These are phyloP conservation scores for Fusarium anguioides DNA, from an alignment of 2,329 filamentous ascomycete species.

Conservation along the genomic window DNA sequence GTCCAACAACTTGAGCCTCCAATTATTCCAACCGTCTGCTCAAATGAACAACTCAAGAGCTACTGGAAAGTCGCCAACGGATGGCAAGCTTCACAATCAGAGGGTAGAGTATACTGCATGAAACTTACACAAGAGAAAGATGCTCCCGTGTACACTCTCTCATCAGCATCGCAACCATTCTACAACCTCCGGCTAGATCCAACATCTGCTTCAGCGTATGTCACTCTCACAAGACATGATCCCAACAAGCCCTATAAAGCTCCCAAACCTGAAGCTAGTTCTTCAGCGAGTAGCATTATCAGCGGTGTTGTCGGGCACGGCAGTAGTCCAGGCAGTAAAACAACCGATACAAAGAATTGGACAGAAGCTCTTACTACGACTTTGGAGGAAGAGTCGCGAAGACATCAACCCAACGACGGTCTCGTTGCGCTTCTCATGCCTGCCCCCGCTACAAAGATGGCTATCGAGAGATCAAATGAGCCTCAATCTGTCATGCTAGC, in stretches of 20 bases:
- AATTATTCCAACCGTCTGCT: conserved; percentile 61
- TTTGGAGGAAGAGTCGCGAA: conserved; percentile 65
- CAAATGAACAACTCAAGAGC: conserved; percentile 70
- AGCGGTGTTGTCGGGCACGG: conserved; percentile 48
- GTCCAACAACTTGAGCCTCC: conserved; percentile 54
- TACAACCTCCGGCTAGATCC: conserved; percentile 74
- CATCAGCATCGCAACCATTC: conserved; percentile 70
- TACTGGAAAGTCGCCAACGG: conserved; percentile 78
- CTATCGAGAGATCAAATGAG: conserved; percentile 69
- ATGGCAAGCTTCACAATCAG: conserved; percentile 70
- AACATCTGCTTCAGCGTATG: conserved; percentile 70
- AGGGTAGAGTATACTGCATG: conserved; percentile 70
- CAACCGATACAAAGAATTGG: conserved; percentile 61
- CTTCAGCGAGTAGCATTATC: conserved; percentile 46
- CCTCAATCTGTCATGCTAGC: conserved; percentile 70
- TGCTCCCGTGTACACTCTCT: conserved; percentile 74
- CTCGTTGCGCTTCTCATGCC: conserved; percentile 77
- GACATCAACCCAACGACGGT: conserved; percentile 68
- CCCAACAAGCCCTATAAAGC: conserved; percentile 67
- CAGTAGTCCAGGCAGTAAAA: conserved; percentile 41
- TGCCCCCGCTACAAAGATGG: conserved; percentile 70
- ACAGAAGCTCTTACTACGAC: conserved; percentile 68
- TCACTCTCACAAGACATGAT: conserved; percentile 69
- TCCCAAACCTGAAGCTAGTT: conserved; percentile 45
- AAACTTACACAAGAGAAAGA: conserved; percentile 66